A percentile compares a stretch with the other conserved stretches of the same genome.
Conservation (phyloP, 495 filamentous ascomycete species). For the Jackrogersella multiformis region DNA sequence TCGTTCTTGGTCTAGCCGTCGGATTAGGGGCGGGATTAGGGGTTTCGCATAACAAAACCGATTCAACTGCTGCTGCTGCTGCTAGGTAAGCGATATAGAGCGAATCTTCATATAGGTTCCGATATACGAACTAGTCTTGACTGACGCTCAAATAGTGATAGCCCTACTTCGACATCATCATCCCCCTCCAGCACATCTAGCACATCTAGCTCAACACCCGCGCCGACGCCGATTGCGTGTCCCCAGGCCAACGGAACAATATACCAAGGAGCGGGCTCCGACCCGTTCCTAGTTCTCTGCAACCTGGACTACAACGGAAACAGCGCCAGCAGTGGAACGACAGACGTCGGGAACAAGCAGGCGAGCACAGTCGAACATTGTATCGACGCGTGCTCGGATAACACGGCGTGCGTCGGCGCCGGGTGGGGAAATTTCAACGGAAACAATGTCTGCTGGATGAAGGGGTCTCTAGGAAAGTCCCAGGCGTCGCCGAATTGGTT, state of each 20-base stretch:
- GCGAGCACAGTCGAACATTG: slow-evolving; percentile 43
- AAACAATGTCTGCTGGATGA: slow-evolving; percentile 56
- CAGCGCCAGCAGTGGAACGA: slow-evolving; percentile 26
- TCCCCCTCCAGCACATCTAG: not conserved
- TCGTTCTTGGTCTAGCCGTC: slow-evolving; percentile 44
- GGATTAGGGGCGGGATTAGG: slow-evolving; percentile 43
- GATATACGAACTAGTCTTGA: no score
- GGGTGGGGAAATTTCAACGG: slow-evolving; percentile 48
- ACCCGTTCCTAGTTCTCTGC: slow-evolving; percentile 46
- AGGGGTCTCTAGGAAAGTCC: slow-evolving; percentile 62
- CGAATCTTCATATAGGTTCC: not conserved
- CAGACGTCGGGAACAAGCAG: slow-evolving; percentile 41
- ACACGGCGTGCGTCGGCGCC: slow-evolving; percentile 43
- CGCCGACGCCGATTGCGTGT: slow-evolving; percentile 36
- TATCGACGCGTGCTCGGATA: slow-evolving; percentile 43
- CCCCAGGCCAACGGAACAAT: slow-evolving; percentile 47
- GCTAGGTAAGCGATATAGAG: slow-evolving; percentile 14
- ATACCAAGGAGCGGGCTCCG: slow-evolving; percentile 30
- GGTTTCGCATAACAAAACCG: slow-evolving; percentile 6
- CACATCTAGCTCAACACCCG: slow-evolving; percentile 1
- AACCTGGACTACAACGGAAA: slow-evolving; percentile 47
- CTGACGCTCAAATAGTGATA: no score
- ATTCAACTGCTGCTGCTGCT: not conserved
- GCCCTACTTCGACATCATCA: slow-evolving; percentile 13
- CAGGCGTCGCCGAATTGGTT: slow-evolving; percentile 55